phyloP scores from a whole-genome alignment of 495 filamentous ascomycete genomes.

The Neurospora terricola region DNA sequence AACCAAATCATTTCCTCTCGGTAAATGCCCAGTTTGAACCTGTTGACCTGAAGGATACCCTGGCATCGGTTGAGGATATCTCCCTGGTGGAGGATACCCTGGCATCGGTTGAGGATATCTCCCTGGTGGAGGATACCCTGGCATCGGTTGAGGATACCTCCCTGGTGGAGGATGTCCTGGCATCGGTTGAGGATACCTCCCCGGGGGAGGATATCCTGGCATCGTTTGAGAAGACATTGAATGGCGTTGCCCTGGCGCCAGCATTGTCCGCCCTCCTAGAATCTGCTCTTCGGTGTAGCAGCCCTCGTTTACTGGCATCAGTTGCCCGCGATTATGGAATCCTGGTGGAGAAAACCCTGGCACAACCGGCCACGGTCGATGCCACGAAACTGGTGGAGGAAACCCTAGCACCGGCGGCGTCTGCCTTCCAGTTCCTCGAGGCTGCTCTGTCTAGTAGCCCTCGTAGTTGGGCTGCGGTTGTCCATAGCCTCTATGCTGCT shows the following conservation, averaged over 20 bases:
- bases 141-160: not conserved
- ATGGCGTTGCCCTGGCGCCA: not conserved
- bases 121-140: not conserved
- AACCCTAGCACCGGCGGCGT: not conserved
- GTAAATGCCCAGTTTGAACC: not conserved
- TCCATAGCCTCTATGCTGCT: constrained; percentile 18
- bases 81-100: not conserved
- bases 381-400: not conserved
- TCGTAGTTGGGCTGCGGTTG: constrained; percentile 22
- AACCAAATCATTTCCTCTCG: not conserved
- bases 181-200: not conserved
- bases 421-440: not conserved
- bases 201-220: not conserved
- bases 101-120: no score
- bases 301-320: not conserved
- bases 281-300: not conserved
- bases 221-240: not conserved
- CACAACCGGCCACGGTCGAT: not conserved
- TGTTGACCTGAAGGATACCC: not conserved
- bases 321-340: not conserved
- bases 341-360: not conserved
- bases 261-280: not conserved
- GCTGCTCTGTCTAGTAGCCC: constrained; percentile 15
- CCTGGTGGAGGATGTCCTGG: not conserved
- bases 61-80: not conserved